A percentile compares a stretch with the other conserved stretches of the same genome.
phyloP scores from a whole-genome alignment of 352 stramenopile genomes.

The Blastocystis sp. region DNA sequence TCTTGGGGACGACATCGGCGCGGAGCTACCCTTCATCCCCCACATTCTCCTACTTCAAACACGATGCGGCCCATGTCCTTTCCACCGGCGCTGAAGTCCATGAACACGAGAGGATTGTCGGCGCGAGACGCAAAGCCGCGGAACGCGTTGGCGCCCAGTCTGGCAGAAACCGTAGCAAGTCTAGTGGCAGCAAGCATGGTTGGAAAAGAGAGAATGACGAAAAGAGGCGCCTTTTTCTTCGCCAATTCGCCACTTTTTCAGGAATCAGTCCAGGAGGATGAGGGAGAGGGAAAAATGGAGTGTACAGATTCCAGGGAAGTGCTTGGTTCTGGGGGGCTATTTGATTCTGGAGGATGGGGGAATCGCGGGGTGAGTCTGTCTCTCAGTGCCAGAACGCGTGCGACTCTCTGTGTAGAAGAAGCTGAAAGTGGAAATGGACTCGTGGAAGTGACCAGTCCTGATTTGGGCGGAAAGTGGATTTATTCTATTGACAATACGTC shows the following conservation, averaged over 20 bases:
- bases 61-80: constrained; percentile 86
- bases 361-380: constrained; percentile 17
- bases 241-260: too few species aligned
- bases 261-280: too few species aligned
- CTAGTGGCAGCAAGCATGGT: not conserved
- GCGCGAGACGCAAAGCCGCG: constrained; percentile 38
- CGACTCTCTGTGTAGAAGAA: not conserved
- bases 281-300: too few species aligned
- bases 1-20: constrained; percentile 90
- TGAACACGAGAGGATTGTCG: constrained; percentile 88
- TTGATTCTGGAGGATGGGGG: constrained; percentile 27
- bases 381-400: not conserved
- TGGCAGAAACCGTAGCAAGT: not conserved
- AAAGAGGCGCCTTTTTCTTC: too few species aligned
- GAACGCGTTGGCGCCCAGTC: not conserved
- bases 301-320: not conserved
- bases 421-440: not conserved
- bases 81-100: constrained; percentile 92
- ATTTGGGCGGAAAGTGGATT: not conserved
- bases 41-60: constrained; percentile 78
- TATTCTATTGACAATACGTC: not conserved
- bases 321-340: not conserved
- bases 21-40: constrained; percentile 75
- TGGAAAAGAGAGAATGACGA: not conserved
- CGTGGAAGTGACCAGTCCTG: not conserved